phyloP scores from a whole-genome alignment of 2,329 filamentous ascomycete species.

The Trichophyton rubrum region DNA sequence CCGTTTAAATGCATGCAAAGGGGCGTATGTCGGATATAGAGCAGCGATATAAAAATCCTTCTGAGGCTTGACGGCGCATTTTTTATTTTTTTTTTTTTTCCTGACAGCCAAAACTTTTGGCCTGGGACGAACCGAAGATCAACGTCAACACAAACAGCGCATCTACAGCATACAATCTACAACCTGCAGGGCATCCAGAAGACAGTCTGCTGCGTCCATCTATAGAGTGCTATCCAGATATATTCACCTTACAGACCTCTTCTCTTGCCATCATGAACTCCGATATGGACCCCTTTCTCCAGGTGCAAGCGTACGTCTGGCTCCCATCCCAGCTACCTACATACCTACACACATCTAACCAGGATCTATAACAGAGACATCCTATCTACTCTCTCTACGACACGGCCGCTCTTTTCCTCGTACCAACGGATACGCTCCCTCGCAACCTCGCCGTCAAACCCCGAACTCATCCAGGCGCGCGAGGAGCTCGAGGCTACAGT shows the following conservation, averaged over 20 bases:
- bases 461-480: constrained; percentile 53
- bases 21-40: background rate
- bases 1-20: background rate
- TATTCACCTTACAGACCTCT: background rate
- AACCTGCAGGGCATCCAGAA: background rate
- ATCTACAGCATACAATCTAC: background rate
- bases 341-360: constrained; percentile 4
- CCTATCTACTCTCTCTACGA: constrained; percentile 64
- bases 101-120: background rate
- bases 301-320: constrained; percentile 34
- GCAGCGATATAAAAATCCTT: background rate
- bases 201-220: background rate
- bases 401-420: constrained; percentile 79
- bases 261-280: constrained; percentile 19
- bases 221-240: background rate
- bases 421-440: constrained; percentile 93
- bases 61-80: too few relatives aligned
- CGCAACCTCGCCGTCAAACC: constrained; percentile 55
- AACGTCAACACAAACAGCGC: too few relatives aligned
- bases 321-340: background rate
- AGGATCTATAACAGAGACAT: constrained; percentile 57
- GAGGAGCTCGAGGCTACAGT: constrained; percentile 68
- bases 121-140: too few relatives aligned
- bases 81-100: too few relatives aligned
- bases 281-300: constrained; percentile 34